Conservation (phyloP, 768 basidiomycete genomes). For the Serendipita indica region DNA sequence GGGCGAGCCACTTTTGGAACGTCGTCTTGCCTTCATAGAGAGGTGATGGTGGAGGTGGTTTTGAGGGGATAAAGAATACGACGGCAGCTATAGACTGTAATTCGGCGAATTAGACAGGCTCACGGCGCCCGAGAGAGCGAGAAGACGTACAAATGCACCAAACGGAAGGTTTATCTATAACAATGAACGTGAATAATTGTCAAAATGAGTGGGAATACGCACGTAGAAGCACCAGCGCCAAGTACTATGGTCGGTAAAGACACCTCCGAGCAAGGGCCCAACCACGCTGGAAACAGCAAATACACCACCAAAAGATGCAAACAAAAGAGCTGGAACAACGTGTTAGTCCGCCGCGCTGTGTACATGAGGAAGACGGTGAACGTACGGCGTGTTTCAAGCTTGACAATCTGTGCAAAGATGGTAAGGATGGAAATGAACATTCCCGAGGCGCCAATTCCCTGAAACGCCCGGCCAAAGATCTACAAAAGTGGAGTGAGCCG, state of each 20-base stretch:
- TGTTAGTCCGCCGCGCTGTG: no score
- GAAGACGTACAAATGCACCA: neutral
- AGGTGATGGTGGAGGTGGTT: neutral
- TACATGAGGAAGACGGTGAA: neutral
- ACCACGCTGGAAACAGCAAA: slow-evolving; percentile 22
- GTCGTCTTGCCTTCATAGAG: slow-evolving; percentile 8
- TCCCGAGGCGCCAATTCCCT: slow-evolving; percentile 31
- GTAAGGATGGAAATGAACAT: slow-evolving; percentile 19
- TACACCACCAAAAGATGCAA: slow-evolving; percentile 28
- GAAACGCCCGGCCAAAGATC: slow-evolving; percentile 33
- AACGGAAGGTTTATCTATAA: slow-evolving; percentile 6
- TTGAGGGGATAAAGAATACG: neutral
- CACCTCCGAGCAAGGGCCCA: slow-evolving; percentile 8
- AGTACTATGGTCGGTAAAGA: slow-evolving; percentile 23
- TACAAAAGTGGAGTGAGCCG: no score
- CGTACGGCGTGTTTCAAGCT: neutral
- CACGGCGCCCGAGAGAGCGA: neutral
- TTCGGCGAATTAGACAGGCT: neutral
- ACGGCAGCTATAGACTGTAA: neutral
- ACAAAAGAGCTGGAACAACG: slow-evolving; percentile 23
- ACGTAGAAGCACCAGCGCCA: slow-evolving; percentile 29
- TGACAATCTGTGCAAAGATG: slow-evolving; percentile 14
- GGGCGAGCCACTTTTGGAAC: slow-evolving; percentile 15
- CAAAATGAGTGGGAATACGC: no score
- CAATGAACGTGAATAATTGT: no score